Evolutionary conservation across 2,329 filamentous ascomycete genomes (phyloP), one percentile per base, ranked within the genome.

Genomic region (Magnaporthales sp.): DNA sequence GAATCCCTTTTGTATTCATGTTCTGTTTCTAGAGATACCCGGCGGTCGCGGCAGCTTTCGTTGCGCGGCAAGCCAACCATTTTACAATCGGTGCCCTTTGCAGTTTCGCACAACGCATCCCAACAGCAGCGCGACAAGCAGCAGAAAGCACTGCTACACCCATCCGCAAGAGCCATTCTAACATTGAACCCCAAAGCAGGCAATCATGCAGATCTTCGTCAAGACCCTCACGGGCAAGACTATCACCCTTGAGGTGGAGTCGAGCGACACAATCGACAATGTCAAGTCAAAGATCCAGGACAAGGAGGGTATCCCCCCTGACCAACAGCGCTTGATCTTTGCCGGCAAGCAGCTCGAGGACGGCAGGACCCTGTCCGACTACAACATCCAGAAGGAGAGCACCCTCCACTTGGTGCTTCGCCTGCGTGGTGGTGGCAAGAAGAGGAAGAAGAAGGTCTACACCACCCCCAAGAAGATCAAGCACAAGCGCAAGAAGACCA

Each of bases 401-500:
- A 99, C 95, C 77, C 93, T 99, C 74, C 95, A 99, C 85, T 86
- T 98, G 76, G 95, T 99, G 77, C 90, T 99, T 76, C 92, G 95
- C 80, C 93, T 99, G 70, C 95, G 94, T 88, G 95, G 95, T 88
- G 95, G 94, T 83, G 93, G 83, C 80, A 99, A 99, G 93, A 97
- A 98, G 92, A 90, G 96, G 84, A 99, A 99, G 92, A 97, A 97
- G 93, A 99, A 99, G 93, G 95, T 99, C 76, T 99, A 99, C 91
- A 98, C 92, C 81, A 99, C 95, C 78, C 95, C 95, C 82, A 99
- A 99, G 93, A 99, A 99, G 93, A 99, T 99, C 91, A 99, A 99
- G 95, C 95, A 99, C 91, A 99, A 99, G 93, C 91, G 93, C 87
- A 99, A 98, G 93, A 99, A 99, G 94, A 97, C 91, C 89, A 99